Evolutionary conservation across 164 flowering plant species (phyloP), one percentile per base, ranked within the genome.

Genomic region (Vitis amurensis): DNA sequence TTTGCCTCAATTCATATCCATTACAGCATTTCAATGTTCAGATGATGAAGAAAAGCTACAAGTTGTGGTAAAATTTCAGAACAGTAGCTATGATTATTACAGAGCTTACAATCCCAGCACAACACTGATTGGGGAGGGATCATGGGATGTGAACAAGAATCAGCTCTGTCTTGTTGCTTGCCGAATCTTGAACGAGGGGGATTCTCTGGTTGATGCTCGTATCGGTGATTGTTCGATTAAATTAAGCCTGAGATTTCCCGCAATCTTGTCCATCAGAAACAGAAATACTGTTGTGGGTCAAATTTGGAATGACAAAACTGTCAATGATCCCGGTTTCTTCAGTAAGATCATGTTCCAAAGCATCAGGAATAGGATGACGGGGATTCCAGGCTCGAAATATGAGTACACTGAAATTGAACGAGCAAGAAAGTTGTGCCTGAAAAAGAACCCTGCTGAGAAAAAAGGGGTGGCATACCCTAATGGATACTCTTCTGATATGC

Each of bases 161-260:
- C 74, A 12, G 67, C 65, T 87, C 2, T 58, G 50, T 13, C 9
- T 87, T 17, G 78, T 78, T 66, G 92, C 82, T 52, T 91, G 92
- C 55, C 75, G 79, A 30, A 68, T 89, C 14, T 61, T 79, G 66
- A 77, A 78, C 51, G 30, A 12, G 0, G 23, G 37, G 11, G 69
- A 47, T 56, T 77, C 85, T 56, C 70, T 77, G 50, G 55, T 50
- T 5, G 62, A 69, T 71, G 82, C 82, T 59, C 73, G 64, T 30
- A 70, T 87, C 71, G 88, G 85, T 19, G 87, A 89, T 75, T 91
- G 97, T 71, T 78, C 87, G 2, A 52, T 82, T 50, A 77, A 86
- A 77, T 19, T 88, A 74, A 80, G 69, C 48, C 67, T 85, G 78
- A 68, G 77, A 47, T 75, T 83, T 48, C 82, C 87, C 55, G 68